Evolutionary conservation across 1,284 basidiomycete genomes (phyloP).

Genomic region (Cryptococcus hybrid): DNA sequence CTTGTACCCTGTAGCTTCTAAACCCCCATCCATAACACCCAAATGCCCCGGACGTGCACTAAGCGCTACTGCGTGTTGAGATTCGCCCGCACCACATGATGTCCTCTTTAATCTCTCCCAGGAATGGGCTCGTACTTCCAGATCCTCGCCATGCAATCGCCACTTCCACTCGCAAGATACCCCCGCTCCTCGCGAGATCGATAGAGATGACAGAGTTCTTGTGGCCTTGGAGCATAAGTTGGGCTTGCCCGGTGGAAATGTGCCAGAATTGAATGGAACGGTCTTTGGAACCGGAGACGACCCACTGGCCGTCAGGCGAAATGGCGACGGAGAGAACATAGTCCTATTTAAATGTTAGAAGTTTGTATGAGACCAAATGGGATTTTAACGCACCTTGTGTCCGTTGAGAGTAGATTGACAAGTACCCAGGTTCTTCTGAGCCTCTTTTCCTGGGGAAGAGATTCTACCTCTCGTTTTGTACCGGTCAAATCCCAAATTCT

Average conservation of each 20-base stretch:
- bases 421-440: conserved; percentile 53
- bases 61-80: neutral
- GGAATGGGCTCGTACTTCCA: conserved; percentile 56
- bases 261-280: conserved; percentile 89
- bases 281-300: conserved; percentile 88
- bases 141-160: conserved; percentile 78
- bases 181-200: conserved; percentile 70
- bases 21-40: neutral
- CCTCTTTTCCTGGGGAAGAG: conserved; percentile 28
- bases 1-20: too few relatives aligned
- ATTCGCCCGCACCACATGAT: too few relatives aligned
- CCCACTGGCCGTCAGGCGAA: conserved; percentile 80
- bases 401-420: conserved; percentile 78
- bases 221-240: conserved; percentile 84
- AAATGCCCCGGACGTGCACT: neutral
- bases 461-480: conserved; percentile 44
- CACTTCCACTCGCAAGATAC: conserved; percentile 78
- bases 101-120: conserved; percentile 1
- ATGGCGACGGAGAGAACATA: conserved; percentile 59
- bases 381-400: conserved; percentile 64
- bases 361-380: neutral
- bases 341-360: conserved; percentile 30
- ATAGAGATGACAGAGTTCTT: conserved; percentile 89
- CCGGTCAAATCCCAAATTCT: conserved; percentile 76
- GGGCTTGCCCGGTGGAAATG: conserved; percentile 66